Conservation (phyloP, 768 basidiomycete genomes). For the Leccinum obscurum region DNA sequence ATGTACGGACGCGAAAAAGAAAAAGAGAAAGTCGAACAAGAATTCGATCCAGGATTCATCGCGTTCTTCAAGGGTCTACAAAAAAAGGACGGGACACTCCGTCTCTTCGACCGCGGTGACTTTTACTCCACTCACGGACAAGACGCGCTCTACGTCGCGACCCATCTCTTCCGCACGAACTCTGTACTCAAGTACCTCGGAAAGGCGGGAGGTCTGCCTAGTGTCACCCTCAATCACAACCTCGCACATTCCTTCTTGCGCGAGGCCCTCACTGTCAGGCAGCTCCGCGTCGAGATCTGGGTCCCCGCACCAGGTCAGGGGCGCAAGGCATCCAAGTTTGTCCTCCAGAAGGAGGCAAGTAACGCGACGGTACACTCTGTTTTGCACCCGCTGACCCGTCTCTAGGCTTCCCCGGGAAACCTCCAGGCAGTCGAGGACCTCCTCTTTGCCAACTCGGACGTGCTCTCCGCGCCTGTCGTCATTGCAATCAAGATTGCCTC, state of each 20-base stretch:
- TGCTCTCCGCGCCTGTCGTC: slow-evolving; percentile 82
- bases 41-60: slow-evolving; percentile 70
- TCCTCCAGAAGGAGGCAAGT: slow-evolving; percentile 75
- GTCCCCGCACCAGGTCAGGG: slow-evolving; percentile 67
- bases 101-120: slow-evolving; percentile 83
- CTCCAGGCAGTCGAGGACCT: slow-evolving; percentile 76
- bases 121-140: slow-evolving; percentile 89
- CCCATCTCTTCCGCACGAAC: slow-evolving; percentile 81
- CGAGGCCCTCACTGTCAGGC: slow-evolving; percentile 86
- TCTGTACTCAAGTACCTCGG: slow-evolving; percentile 90
- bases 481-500: slow-evolving; percentile 82
- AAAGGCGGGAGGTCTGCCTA: slow-evolving; percentile 61
- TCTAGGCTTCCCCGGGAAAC: slow-evolving; percentile 74
- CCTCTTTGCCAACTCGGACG: slow-evolving; percentile 79
- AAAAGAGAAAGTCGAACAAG: slow-evolving; percentile 43
- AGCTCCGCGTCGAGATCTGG: slow-evolving; percentile 94
- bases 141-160: slow-evolving; percentile 87
- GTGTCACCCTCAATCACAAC: slow-evolving; percentile 71
- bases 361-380: neutral
- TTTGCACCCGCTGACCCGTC: slow-evolving; percentile 15
- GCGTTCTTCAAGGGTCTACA: slow-evolving; percentile 64
- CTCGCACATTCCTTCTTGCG: slow-evolving; percentile 82
- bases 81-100: slow-evolving; percentile 73
- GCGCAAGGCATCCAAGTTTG: slow-evolving; percentile 76
- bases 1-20: slow-evolving; percentile 55